A percentile compares a stretch with the other conserved stretches of the same genome.
phyloP scores from a whole-genome alignment of 2,329 filamentous ascomycete species.

The Plectosphaerella plurivora region DNA sequence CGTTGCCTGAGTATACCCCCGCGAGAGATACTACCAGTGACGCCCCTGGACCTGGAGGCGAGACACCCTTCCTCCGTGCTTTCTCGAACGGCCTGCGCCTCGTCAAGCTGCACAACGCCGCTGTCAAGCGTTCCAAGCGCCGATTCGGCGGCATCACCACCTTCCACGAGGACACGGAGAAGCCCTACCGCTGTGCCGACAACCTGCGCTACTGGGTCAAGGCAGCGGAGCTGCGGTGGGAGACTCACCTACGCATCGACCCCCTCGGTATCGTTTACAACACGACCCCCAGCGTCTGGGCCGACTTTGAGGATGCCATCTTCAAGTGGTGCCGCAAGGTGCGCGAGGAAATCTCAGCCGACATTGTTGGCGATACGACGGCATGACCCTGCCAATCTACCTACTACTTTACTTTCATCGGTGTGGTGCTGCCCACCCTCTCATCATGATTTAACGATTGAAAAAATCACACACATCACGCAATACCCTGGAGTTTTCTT shows the following conservation, averaged over 20 bases:
- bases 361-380: conserved; percentile 34
- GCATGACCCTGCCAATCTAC: neutral
- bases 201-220: conserved; percentile 96
- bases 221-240: conserved; percentile 90
- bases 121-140: conserved; percentile 77
- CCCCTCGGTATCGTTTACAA: conserved; percentile 83
- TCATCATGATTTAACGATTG: neutral
- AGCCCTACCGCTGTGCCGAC: conserved; percentile 90
- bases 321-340: conserved; percentile 80
- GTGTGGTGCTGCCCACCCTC: neutral
- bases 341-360: conserved; percentile 74
- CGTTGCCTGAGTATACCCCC: conserved; percentile 66
- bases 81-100: conserved; percentile 78
- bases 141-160: conserved; percentile 85
- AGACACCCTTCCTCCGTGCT: conserved; percentile 65
- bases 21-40: conserved; percentile 25
- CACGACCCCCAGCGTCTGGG: conserved; percentile 65
- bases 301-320: conserved; percentile 76
- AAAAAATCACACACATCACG: neutral
- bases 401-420: neutral
- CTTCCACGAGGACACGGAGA: conserved; percentile 88
- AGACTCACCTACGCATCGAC: conserved; percentile 77
- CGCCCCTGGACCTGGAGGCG: conserved; percentile 37
- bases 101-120: conserved; percentile 83
- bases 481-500: neutral